These are phyloP conservation scores for Rhododendron ovatum DNA, from an alignment of 148 eudicot species.

Conservation along the genomic window DNA sequence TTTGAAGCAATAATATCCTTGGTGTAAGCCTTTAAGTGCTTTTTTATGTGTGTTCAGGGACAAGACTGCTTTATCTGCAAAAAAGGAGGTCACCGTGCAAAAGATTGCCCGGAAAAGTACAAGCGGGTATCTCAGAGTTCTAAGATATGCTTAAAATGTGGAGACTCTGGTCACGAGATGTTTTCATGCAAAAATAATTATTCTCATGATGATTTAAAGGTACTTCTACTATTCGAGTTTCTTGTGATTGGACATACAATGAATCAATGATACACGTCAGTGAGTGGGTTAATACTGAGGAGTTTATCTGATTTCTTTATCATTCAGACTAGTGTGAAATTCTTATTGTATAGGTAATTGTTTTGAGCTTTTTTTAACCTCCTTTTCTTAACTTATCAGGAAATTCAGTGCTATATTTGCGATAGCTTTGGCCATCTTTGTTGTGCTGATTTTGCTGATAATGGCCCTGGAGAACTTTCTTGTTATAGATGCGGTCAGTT, in stretches of 20 bases:
- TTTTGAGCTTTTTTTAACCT: neutral
- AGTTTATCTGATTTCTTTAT: neutral
- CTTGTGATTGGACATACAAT: neutral
- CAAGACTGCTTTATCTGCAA: constrained; percentile 89
- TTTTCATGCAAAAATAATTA: constrained; percentile 62
- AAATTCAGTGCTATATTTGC: constrained; percentile 86
- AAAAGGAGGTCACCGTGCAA: constrained; percentile 80
- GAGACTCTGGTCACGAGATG: constrained; percentile 80
- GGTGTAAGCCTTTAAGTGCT: neutral
- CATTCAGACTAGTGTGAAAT: neutral
- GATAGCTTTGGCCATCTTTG: constrained; percentile 81
- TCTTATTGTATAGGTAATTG: neutral
- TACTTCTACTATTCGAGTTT: constrained; percentile 5
- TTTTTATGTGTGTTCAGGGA: constrained; percentile 35
- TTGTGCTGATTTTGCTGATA: constrained; percentile 56
- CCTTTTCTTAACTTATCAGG: constrained; percentile 37
- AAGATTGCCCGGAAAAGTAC: constrained; percentile 83
- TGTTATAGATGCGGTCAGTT: constrained; percentile 90
- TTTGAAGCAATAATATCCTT: neutral
- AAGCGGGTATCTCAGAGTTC: constrained; percentile 30
- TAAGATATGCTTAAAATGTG: constrained; percentile 81
- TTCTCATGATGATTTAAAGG: constrained; percentile 79
- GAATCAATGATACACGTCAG: neutral
- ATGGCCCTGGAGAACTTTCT: constrained; percentile 47
- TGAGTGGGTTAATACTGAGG: neutral